phyloP scores from a whole-genome alignment of 345 rosid genomes.

The Barbarea vulgaris region DNA sequence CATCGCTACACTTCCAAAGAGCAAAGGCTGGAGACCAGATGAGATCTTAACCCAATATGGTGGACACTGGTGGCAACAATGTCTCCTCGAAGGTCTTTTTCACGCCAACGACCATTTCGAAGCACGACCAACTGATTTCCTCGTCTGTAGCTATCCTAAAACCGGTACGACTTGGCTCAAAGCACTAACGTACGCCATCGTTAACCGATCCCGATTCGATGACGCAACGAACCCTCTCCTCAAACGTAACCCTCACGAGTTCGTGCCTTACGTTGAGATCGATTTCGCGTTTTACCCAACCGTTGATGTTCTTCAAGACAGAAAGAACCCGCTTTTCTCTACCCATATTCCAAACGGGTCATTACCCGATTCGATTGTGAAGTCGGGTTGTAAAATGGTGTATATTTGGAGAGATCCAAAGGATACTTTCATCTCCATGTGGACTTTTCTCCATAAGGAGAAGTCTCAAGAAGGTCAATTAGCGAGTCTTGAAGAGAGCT shows the following conservation, averaged over 20 bases:
- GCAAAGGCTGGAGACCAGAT: conserved; percentile 44
- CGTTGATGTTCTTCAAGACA: conserved; percentile 39
- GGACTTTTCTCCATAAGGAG: conserved; percentile 46
- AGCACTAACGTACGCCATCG: conserved; percentile 41
- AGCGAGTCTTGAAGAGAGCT: conserved; percentile 36
- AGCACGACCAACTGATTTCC: conserved; percentile 41
- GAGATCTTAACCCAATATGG: conserved; percentile 33
- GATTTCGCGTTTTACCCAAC: conserved; percentile 42
- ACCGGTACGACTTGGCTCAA: conserved; percentile 50
- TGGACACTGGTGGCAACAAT: conserved; percentile 45
- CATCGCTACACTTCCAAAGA: conserved; percentile 35
- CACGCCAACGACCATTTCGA: conserved; percentile 42
- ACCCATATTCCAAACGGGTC: conserved; percentile 39
- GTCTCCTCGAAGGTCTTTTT: conserved; percentile 42
- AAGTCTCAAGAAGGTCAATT: conserved; percentile 44
- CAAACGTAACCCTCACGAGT: conserved; percentile 43
- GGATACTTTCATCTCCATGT: conserved; percentile 45
- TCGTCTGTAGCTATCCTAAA: conserved; percentile 46
- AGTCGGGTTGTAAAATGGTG: conserved; percentile 43
- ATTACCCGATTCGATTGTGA: conserved; percentile 35
- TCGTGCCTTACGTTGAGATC: conserved; percentile 47
- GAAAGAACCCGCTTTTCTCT: conserved; percentile 39
- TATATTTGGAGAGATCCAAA: conserved; percentile 45
- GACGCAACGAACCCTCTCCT: conserved; percentile 34
- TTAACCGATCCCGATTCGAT: conserved; percentile 24